Evolutionary conservation across 1,139 yeast genomes (phyloP).

Genomic region (Scheffersomyces lignicola): DNA sequence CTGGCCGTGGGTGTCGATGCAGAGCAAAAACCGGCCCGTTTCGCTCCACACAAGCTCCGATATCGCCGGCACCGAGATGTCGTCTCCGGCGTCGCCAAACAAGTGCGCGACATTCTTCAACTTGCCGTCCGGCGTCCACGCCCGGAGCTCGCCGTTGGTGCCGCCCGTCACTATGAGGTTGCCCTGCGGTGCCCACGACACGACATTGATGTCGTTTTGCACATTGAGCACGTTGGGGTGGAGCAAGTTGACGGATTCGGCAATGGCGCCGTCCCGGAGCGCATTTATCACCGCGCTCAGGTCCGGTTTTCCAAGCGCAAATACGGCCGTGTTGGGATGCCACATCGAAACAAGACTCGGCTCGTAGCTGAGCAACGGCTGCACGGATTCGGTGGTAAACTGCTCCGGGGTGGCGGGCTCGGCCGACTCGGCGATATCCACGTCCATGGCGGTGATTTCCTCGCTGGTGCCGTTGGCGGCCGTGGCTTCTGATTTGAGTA

Average conservation of each 20-base stretch:
- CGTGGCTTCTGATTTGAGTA: conserved; percentile 20
- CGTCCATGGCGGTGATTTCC: conserved; percentile 15
- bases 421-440: conserved; percentile 14
- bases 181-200: conserved; percentile 69
- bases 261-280: conserved; percentile 26
- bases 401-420: conserved; percentile 4
- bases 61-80: conserved; percentile 14
- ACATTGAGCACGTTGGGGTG: conserved; percentile 28
- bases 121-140: conserved; percentile 69
- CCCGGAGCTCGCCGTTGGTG: conserved; percentile 62
- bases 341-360: conserved; percentile 36
- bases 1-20: conserved; percentile 32
- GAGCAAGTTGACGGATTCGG: conserved; percentile 35
- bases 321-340: conserved; percentile 40
- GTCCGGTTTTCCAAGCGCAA: conserved; percentile 39
- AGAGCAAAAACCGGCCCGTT: conserved; percentile 35
- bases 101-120: conserved; percentile 53
- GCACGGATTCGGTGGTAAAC: conserved; percentile 23
- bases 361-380: conserved; percentile 23
- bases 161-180: conserved; percentile 56
- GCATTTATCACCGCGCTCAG: conserved; percentile 39
- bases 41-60: conserved; percentile 35
- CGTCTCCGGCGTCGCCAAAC: conserved; percentile 10
- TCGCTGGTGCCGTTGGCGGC: conserved; percentile 8
- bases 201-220: conserved; percentile 36